Conservation (phyloP, 345 rosid species). For the Nephelium lappaceum region DNA sequence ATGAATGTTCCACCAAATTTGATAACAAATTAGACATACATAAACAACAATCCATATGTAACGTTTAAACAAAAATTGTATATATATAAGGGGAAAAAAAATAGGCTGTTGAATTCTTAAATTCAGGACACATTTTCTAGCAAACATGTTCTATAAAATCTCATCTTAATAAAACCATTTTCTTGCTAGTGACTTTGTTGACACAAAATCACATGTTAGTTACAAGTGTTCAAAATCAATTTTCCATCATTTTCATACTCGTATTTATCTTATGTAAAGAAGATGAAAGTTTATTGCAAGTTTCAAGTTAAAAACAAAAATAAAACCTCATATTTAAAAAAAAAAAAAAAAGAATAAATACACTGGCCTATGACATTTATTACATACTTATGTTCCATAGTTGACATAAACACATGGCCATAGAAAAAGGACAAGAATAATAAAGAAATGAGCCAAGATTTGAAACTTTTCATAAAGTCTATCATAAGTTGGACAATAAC, state of each 20-base stretch:
- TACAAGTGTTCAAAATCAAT: neutral
- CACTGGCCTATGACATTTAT: neutral
- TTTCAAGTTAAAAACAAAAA: neutral
- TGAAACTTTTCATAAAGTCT: neutral
- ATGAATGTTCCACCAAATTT: neutral
- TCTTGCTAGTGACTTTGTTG: neutral
- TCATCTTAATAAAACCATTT: neutral
- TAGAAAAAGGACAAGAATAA: neutral
- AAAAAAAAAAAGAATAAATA: neutral
- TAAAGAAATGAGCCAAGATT: constrained; percentile 4
- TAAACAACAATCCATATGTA: neutral
- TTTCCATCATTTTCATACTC: neutral
- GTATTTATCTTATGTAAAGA: neutral
- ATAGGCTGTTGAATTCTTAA: neutral
- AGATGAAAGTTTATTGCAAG: neutral
- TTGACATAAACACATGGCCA: neutral
- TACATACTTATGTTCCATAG: neutral
- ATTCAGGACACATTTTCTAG: neutral
- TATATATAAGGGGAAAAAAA: neutral
- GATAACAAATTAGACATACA: neutral
- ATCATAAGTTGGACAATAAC: constrained; percentile 2
- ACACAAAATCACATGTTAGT: neutral
- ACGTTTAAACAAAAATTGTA: neutral
- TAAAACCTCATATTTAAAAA: neutral
- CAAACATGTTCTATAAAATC: neutral